These are phyloP conservation scores for Combretum micranthum DNA, from an alignment of 345 rosid genomes.

Conservation along the genomic window DNA sequence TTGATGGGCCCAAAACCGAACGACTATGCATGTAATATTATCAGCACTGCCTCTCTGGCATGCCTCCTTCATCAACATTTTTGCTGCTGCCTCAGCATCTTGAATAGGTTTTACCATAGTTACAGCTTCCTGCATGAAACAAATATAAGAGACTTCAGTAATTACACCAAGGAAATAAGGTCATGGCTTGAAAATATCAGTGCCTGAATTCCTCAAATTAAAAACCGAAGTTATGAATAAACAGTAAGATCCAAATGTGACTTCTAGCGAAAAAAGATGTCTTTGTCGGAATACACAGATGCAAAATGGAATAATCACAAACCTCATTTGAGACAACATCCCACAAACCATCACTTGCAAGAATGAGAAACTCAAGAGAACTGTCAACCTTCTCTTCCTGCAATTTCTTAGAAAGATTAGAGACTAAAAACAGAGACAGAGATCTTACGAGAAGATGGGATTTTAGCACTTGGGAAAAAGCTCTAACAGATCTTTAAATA, in stretches of 20 bases:
- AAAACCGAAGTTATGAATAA: too few relatives aligned
- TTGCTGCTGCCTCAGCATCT: constrained; percentile 92
- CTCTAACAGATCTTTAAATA: too few relatives aligned
- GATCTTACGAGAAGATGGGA: too few relatives aligned
- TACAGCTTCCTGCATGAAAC: constrained; percentile 69
- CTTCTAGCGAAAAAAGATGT: too few relatives aligned
- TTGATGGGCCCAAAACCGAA: constrained; percentile 65
- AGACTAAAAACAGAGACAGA: background rate
- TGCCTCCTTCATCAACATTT: constrained; percentile 81
- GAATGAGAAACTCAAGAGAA: constrained; percentile 96
- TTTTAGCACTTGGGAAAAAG: too few relatives aligned
- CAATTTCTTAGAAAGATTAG: constrained; percentile 15
- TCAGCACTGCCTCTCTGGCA: constrained; percentile 97
- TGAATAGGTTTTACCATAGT: constrained; percentile 63
- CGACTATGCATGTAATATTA: constrained; percentile 91
- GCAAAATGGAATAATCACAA: background rate
- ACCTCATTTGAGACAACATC: constrained; percentile 99
- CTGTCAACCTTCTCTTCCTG: constrained; percentile 92
- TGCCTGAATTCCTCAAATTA: too few relatives aligned
- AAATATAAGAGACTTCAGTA: background rate
- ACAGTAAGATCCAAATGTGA: too few relatives aligned
- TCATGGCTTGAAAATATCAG: too few relatives aligned
- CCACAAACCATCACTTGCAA: constrained; percentile 99
- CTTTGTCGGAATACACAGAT: too few relatives aligned
- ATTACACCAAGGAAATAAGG: too few relatives aligned